Evolutionary conservation across 1,284 basidiomycete species (phyloP).

Genomic region (Ganoderma lucidum): DNA sequence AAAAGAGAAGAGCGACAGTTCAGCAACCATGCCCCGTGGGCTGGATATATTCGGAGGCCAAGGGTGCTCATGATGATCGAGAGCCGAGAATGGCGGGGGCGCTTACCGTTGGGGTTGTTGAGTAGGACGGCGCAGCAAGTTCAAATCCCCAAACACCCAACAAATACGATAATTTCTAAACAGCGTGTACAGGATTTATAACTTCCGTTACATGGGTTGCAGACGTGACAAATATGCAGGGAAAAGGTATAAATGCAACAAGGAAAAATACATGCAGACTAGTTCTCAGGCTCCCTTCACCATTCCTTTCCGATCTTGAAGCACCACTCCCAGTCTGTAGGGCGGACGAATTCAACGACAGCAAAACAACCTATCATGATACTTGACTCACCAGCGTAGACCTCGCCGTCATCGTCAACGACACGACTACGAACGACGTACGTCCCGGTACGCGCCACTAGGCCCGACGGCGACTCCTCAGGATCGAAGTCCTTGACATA

Average conservation of each 20-base stretch:
- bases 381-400: constrained; percentile 73
- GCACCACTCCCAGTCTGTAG: constrained; percentile 79
- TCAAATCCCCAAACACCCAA: not conserved
- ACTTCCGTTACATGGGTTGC: constrained; percentile 32
- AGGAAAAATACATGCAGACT: constrained; percentile 27
- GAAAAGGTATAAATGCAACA: constrained; percentile 35
- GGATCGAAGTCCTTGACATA: constrained; percentile 79
- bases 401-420: constrained; percentile 81
- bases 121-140: not conserved
- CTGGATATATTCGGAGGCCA: constrained; percentile 15
- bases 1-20: not conserved
- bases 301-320: constrained; percentile 89
- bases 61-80: constrained; percentile 23
- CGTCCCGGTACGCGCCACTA: constrained; percentile 80
- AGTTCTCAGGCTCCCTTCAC: constrained; percentile 45
- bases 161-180: not conserved
- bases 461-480: constrained; percentile 84
- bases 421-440: constrained; percentile 84
- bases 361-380: not conserved
- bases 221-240: constrained; percentile 28
- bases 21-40: not conserved
- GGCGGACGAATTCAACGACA: constrained; percentile 15
- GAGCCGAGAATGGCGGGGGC: not conserved
- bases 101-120: not conserved
- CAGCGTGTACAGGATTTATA: not conserved